These are phyloP conservation scores for Crucihimalaya himalaica DNA, from an alignment of 345 rosid genomes.

Conservation along the genomic window DNA sequence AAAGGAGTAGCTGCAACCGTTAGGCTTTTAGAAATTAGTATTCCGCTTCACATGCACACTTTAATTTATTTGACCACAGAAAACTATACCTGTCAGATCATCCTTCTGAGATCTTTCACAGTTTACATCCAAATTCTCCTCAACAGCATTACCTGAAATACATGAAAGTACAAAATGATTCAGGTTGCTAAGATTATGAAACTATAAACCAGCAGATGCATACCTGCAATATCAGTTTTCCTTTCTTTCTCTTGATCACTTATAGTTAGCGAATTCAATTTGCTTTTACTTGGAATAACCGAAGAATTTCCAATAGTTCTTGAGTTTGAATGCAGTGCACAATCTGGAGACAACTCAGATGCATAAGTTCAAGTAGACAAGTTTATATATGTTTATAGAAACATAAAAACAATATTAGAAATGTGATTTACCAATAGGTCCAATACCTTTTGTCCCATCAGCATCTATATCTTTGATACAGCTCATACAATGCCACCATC, in stretches of 20 bases:
- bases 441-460: constrained; percentile 31
- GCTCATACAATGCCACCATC: constrained; percentile 57
- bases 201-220: constrained; percentile 21
- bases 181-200: constrained; percentile 9
- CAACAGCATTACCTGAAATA: constrained; percentile 45
- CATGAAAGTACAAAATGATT: neutral
- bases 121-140: constrained; percentile 35
- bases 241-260: constrained; percentile 39
- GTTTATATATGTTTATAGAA: neutral
- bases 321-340: constrained; percentile 37
- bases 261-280: constrained; percentile 24
- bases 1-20: constrained; percentile 29
- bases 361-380: constrained; percentile 31
- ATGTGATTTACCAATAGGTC: neutral
- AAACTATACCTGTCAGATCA: constrained; percentile 33
- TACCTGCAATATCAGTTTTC: constrained; percentile 47
- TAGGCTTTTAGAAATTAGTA: neutral
- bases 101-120: constrained; percentile 33
- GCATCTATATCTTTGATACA: constrained; percentile 43
- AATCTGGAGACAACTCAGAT: constrained; percentile 36
- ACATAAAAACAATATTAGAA: constrained; percentile 5
- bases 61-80: neutral
- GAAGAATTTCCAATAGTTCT: constrained; percentile 26
- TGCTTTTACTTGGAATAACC: constrained; percentile 34
- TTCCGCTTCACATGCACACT: neutral